These are phyloP conservation scores for Seminavis robusta DNA, from an alignment of 108 stramenopile species.

Conservation along the genomic window DNA sequence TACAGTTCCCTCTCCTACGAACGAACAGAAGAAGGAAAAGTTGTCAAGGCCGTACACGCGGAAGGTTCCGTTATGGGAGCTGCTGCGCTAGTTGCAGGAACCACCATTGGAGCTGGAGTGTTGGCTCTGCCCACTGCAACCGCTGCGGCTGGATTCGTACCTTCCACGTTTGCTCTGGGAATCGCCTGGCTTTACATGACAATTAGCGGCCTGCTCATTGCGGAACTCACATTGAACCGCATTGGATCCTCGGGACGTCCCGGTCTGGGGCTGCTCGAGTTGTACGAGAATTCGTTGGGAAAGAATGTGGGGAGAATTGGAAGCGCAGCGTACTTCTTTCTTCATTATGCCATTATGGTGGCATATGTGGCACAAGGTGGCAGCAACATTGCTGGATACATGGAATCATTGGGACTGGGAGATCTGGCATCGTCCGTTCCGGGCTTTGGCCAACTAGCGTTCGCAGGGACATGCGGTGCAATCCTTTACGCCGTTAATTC, in stretches of 20 bases:
- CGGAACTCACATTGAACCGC: constrained; percentile 79
- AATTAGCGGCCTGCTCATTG: constrained; percentile 78
- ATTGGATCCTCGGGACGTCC: constrained; percentile 53
- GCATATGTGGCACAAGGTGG: constrained; percentile 88
- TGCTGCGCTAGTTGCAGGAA: constrained; percentile 71
- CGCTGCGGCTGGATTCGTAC: constrained; percentile 63
- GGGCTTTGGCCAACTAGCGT: constrained; percentile 35
- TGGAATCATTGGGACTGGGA: constrained; percentile 18
- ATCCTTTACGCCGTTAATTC: constrained; percentile 29
- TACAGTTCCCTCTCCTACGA: constrained; percentile 50
- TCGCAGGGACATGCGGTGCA: constrained; percentile 35
- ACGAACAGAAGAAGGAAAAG: constrained; percentile 12
- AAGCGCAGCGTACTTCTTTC: constrained; percentile 68
- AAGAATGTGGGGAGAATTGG: constrained; percentile 38
- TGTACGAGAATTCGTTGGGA: constrained; percentile 49
- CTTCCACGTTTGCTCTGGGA: constrained; percentile 56
- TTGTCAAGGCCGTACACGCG: constrained; percentile 14
- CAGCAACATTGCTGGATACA: constrained; percentile 32
- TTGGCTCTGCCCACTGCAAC: constrained; percentile 78
- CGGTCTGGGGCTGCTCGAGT: constrained; percentile 57
- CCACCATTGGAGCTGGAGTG: constrained; percentile 73
- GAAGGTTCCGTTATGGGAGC: constrained; percentile 57
- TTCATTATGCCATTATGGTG: constrained; percentile 83
- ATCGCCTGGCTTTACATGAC: constrained; percentile 84
- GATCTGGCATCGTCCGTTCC: constrained; percentile 1